A percentile compares a stretch with the other conserved stretches of the same genome.
phyloP scores from a whole-genome alignment of 306 rosid species.

The Dalbergia oliveri region DNA sequence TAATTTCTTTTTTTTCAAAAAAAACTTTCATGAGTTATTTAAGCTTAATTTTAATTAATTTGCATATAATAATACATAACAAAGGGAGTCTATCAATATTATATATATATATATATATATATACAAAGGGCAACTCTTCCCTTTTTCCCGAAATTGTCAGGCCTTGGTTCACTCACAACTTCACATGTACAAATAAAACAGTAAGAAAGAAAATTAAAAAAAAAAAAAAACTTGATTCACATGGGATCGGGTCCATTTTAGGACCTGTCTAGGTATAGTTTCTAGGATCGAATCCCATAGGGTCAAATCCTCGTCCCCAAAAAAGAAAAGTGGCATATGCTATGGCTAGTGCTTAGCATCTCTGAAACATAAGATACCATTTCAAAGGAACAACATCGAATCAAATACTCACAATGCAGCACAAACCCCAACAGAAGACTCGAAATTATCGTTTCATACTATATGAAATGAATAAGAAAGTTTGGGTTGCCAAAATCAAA shows the following conservation, averaged over 20 bases:
- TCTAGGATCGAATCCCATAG: constrained; percentile 44
- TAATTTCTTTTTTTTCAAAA: not conserved
- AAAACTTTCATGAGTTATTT: not conserved
- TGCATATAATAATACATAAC: too few relatives aligned
- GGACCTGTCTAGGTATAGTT: constrained; percentile 23
- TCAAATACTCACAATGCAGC: constrained; percentile 9
- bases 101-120: too few relatives aligned
- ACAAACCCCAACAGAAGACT: constrained; percentile 37
- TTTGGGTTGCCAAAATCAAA: constrained; percentile 21
- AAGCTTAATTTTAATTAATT: not conserved
- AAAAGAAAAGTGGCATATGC: constrained; percentile 37
- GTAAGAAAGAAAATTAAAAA: not conserved
- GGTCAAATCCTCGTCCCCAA: constrained; percentile 32
- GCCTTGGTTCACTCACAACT: constrained; percentile 17
- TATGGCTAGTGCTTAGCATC: constrained; percentile 31
- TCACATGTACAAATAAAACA: constrained; percentile 23
- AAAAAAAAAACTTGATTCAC: not conserved
- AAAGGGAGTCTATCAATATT: too few relatives aligned
- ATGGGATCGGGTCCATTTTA: constrained; percentile 31
- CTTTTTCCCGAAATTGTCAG: not conserved
- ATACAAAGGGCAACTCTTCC: not conserved
- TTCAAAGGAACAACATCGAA: constrained; percentile 31
- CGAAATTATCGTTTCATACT: constrained; percentile 14
- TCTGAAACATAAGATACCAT: constrained; percentile 32
- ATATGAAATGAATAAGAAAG: constrained; percentile 4